Percentiles rank a stretch among this genome's conserved stretches.
phyloP scores from a whole-genome alignment of 2,329 filamentous ascomycete species.

The Fusarium sp. region DNA sequence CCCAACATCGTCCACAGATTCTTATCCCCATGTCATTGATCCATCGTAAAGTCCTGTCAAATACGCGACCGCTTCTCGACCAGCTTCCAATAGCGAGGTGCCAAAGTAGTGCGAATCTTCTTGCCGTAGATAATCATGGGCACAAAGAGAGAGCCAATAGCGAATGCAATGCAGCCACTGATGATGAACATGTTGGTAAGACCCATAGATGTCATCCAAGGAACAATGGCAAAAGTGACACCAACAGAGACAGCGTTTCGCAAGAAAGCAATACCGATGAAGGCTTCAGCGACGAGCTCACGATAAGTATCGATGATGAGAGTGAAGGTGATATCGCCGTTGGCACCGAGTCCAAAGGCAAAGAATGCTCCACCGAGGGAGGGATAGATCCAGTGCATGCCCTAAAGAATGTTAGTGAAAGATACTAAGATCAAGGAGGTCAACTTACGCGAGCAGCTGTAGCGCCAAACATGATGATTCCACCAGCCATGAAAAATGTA shows the following conservation, averaged over 20 bases:
- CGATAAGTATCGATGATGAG: slow-evolving; percentile 50
- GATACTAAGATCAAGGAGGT: accelerated
- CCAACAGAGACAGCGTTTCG: slow-evolving; percentile 45
- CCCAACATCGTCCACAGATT: neutral
- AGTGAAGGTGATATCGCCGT: slow-evolving; percentile 49
- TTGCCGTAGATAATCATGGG: slow-evolving; percentile 48
- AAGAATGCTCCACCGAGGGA: slow-evolving; percentile 50
- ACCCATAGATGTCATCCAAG: slow-evolving; percentile 46
- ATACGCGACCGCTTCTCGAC: slow-evolving; percentile 29
- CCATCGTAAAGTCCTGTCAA: neutral
- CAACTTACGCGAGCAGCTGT: slow-evolving; percentile 47
- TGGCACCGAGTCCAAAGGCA: slow-evolving; percentile 51
- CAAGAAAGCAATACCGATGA: slow-evolving; percentile 46
- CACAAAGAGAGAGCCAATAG: slow-evolving; percentile 37
- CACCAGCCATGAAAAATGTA: slow-evolving; percentile 47
- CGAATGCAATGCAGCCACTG: slow-evolving; percentile 35
- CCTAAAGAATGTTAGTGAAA: slow-evolving; percentile 38
- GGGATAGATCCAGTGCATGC: slow-evolving; percentile 55
- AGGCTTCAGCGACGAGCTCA: slow-evolving; percentile 42
- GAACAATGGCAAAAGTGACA: slow-evolving; percentile 42
- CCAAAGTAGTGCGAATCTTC: slow-evolving; percentile 33
- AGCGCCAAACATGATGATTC: slow-evolving; percentile 51
- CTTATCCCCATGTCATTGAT: neutral
- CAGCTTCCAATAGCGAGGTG: slow-evolving; percentile 38
- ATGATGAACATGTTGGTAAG: slow-evolving; percentile 44